Base-by-base conservation (phyloP, 345 rosid species). In the Moringa oleifera region DNA sequence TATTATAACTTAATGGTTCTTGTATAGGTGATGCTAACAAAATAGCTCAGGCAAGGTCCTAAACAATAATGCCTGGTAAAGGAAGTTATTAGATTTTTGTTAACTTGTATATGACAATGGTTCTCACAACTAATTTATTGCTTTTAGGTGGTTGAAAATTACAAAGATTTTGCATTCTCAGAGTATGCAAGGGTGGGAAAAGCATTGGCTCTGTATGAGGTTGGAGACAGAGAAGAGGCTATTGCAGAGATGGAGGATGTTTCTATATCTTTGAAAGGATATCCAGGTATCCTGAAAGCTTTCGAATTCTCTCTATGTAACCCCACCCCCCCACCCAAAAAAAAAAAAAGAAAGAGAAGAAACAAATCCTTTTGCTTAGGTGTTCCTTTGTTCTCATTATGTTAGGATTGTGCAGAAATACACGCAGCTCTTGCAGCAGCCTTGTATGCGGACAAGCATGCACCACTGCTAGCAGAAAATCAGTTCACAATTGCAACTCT, bases 351-450 rank as follows among this genome's bases (percentile, higher is more conserved):
- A 4, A 19, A n/a, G 19, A 45, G 15, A 18, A 18, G 25, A 2
- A 46, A 57, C 37, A n/a, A n/a, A n/a, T n/a, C 1, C 18, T 50
- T 21, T 33, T 22, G 19, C n/a, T 18, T 22, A n/a, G 7, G 0
- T 21, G 4, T 18, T 53, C 1, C 55, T 36, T 41, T 50, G 25
- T 58, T 20, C 1, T 23, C 25, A 20, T 36, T 47, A 5, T 20
- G 2, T 41, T 69, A 50, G 25, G 22, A 2, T 37, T 63, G 0
- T 18, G 51, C 77, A 85, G 90, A 85, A 68, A 75, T 82, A 54
- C 87, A 82, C 61, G 87, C 85, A 25, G 87, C 87, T 53, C 82
- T 85, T 25, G 87, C 85, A 33, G 85, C 85, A 23, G 90, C 83
- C 22, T 62, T 82, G 18, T 78, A 85, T 11, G 79, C 54, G 51